These are phyloP conservation scores for Kazachstania martiniae DNA, from an alignment of 805 yeast species.

Conservation along the genomic window DNA sequence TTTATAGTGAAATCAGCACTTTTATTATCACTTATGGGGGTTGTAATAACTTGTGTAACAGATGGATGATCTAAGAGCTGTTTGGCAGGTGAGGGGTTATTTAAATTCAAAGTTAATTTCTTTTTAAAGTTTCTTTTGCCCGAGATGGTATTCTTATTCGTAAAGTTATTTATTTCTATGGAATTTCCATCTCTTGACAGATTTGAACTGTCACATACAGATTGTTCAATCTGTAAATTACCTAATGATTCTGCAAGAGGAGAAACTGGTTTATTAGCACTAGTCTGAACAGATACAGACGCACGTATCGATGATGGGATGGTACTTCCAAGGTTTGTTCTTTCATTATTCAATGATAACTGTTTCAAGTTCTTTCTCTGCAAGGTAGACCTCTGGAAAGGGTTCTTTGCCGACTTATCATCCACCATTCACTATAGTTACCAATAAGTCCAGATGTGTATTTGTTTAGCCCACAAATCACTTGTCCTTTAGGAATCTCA, in stretches of 20 bases:
- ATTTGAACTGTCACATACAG: background rate
- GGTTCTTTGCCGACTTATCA: background rate
- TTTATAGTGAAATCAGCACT: background rate
- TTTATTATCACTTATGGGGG: background rate
- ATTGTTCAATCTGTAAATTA: background rate
- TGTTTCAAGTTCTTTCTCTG: slow-evolving; percentile 51
- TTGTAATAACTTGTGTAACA: background rate
- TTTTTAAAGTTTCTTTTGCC: too few species aligned
- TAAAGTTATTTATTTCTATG: background rate
- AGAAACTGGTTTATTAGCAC: background rate
- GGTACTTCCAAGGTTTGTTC: background rate
- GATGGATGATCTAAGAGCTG: background rate
- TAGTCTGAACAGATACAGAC: background rate
- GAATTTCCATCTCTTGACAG: background rate
- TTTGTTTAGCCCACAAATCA: too few species aligned
- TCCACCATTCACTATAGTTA: too few species aligned
- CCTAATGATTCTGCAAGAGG: background rate
- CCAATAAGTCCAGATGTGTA: too few species aligned
- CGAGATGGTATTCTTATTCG: background rate
- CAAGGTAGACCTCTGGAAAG: slow-evolving; percentile 36
- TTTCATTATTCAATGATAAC: slow-evolving; percentile 29
- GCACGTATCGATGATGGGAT: background rate
- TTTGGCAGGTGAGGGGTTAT: background rate
- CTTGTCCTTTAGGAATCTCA: too few species aligned
- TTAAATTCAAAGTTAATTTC: too few species aligned